These are phyloP conservation scores for Metarhizium sp. DNA, from an alignment of 2,329 filamentous ascomycete species.

Conservation along the genomic window DNA sequence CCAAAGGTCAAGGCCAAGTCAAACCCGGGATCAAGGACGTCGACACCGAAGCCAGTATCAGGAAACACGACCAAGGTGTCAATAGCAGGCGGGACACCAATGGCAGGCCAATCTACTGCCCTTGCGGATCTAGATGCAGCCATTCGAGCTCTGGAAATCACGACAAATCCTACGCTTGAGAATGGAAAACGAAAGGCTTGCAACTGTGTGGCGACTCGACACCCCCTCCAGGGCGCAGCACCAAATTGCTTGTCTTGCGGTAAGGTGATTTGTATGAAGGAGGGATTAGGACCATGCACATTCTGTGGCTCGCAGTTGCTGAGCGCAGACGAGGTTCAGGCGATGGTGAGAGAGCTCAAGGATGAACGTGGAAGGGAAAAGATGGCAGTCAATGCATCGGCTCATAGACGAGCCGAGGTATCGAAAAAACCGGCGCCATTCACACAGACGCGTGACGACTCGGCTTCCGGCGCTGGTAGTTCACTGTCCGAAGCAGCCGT, in stretches of 20 bases:
- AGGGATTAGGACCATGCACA: constrained; percentile 89
- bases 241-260: constrained; percentile 90
- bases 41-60: constrained; percentile 43
- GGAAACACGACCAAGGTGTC: constrained; percentile 54
- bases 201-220: constrained; percentile 78
- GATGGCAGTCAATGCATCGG: constrained; percentile 69
- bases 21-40: constrained; percentile 40
- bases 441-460: constrained; percentile 32
- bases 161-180: constrained; percentile 69
- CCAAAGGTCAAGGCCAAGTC: constrained; percentile 47
- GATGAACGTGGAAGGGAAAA: constrained; percentile 82
- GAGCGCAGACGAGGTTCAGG: constrained; percentile 63
- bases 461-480: constrained; percentile 17
- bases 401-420: constrained; percentile 58
- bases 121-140: constrained; percentile 67
- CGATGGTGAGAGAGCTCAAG: constrained; percentile 74
- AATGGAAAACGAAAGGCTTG: constrained; percentile 55
- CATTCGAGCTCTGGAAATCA: constrained; percentile 82
- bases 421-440: constrained; percentile 52
- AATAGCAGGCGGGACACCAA: constrained; percentile 67
- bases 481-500: constrained; percentile 48
- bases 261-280: constrained; percentile 90
- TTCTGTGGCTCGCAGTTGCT: constrained; percentile 75
- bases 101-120: constrained; percentile 71
- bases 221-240: constrained; percentile 81